Evolutionary conservation across 2,329 filamentous ascomycete genomes (phyloP).

Genomic region (Apiospora koreana): DNA sequence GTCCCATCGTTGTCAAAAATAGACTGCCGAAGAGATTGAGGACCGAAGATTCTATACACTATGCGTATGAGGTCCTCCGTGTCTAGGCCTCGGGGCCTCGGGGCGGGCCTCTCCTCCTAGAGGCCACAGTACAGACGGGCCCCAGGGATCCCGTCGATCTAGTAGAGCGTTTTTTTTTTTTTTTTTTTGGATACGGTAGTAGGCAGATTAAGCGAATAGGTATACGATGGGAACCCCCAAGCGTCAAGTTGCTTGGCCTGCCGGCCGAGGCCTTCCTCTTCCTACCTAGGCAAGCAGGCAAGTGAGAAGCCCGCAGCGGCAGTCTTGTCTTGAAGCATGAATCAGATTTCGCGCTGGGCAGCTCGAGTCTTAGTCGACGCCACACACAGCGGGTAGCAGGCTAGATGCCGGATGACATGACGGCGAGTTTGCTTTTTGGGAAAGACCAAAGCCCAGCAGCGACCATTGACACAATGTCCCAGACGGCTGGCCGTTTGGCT

Average conservation of each 20-base stretch:
- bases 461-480: background rate
- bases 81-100: background rate
- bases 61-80: background rate
- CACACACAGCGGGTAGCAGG: background rate
- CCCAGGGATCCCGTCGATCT: background rate
- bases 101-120: background rate
- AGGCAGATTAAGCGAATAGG: background rate
- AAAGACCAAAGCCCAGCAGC: background rate
- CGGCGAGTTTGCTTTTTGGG: background rate
- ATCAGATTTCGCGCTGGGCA: background rate
- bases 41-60: constrained; percentile 7
- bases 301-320: background rate
- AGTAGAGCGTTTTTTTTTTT: background rate
- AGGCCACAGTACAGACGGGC: background rate
- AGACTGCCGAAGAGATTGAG: constrained; percentile 6
- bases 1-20: background rate
- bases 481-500: constrained; percentile 17
- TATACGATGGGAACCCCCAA: background rate
- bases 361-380: background rate
- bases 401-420: background rate
- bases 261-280: background rate
- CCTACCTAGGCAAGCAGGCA: background rate
- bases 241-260: background rate
- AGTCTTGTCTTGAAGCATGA: background rate
- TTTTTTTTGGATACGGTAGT: background rate